Evolutionary conservation across 2,329 filamentous ascomycete genomes (phyloP).

Genomic region (Colletotrichum coccodes): DNA sequence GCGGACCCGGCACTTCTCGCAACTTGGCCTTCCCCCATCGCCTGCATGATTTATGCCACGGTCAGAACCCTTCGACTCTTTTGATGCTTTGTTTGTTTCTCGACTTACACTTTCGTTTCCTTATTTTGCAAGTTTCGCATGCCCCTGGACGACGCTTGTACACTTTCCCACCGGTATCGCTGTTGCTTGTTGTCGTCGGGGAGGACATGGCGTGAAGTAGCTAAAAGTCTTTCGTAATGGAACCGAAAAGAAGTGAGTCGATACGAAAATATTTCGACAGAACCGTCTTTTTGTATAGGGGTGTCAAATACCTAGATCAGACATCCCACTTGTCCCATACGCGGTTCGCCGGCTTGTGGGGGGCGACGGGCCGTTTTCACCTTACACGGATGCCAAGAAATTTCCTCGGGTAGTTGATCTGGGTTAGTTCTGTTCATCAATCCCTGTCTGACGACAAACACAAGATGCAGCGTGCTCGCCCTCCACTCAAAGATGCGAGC

Average conservation of each 20-base stretch:
- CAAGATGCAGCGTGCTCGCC: background rate
- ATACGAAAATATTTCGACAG: too few species aligned
- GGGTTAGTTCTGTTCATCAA: background rate
- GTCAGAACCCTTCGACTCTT: too few species aligned
- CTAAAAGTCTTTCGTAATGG: background rate
- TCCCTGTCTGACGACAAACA: background rate
- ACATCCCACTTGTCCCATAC: too few species aligned
- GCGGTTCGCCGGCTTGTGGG: too few species aligned
- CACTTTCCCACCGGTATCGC: background rate
- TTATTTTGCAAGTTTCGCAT: slow-evolving; percentile 13
- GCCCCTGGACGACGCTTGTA: slow-evolving; percentile 22
- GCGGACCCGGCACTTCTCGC: slow-evolving; percentile 12
- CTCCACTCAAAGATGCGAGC: background rate
- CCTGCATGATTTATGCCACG: background rate
- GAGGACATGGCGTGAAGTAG: slow-evolving; percentile 3
- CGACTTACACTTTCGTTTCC: slow-evolving; percentile 12
- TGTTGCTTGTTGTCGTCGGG: background rate
- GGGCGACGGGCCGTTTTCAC: too few species aligned
- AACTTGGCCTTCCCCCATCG: slow-evolving; percentile 18
- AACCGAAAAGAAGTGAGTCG: background rate
- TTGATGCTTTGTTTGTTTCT: background rate
- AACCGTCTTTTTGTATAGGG: too few species aligned
- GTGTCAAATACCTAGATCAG: too few species aligned
- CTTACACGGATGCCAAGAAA: too few species aligned
- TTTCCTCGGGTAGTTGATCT: too few species aligned